Conservation (phyloP, 176 grass and related monocot species). For the Avena insularis region DNA sequence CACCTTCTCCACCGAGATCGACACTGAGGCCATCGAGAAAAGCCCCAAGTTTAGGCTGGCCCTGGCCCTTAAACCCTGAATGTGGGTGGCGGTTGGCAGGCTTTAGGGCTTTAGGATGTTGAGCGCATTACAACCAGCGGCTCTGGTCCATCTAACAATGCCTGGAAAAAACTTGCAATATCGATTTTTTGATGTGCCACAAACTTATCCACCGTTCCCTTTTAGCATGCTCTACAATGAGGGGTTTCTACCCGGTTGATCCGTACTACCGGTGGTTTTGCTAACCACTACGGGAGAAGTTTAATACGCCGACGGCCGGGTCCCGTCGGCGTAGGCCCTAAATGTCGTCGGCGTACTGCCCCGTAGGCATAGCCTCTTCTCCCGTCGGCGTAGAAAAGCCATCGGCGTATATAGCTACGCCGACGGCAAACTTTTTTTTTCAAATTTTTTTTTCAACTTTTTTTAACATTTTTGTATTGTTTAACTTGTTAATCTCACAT, state of each 20-base stretch:
- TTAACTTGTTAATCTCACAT: too few species aligned
- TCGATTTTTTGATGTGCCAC: constrained; percentile 19
- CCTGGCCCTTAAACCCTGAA: constrained; percentile 68
- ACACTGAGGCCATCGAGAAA: constrained; percentile 65
- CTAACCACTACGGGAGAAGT: too few species aligned
- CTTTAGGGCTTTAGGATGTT: constrained; percentile 21
- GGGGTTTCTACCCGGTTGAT: constrained; percentile 29
- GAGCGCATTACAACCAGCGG: constrained; percentile 10
- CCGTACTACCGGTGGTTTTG: neutral
- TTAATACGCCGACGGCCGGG: too few species aligned
- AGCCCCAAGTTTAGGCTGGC: constrained; percentile 66
- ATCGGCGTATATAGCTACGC: too few species aligned
- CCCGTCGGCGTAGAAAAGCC: too few species aligned
- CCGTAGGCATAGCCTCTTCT: too few species aligned
- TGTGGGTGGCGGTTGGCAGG: neutral
- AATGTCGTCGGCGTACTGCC: too few species aligned
- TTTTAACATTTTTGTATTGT: too few species aligned
- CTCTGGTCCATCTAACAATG: constrained; percentile 43
- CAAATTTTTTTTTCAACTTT: too few species aligned
- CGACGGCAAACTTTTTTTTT: too few species aligned
- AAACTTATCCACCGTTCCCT: constrained; percentile 17
- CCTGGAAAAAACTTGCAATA: constrained; percentile 38
- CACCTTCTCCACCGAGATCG: constrained; percentile 69
- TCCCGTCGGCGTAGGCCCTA: too few species aligned
- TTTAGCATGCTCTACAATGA: constrained; percentile 21